Evolutionary conservation across 2,329 filamentous ascomycete genomes (phyloP), one percentile per base, ranked within the genome.

Genomic region (Aspergillus pseudoglaucus): DNA sequence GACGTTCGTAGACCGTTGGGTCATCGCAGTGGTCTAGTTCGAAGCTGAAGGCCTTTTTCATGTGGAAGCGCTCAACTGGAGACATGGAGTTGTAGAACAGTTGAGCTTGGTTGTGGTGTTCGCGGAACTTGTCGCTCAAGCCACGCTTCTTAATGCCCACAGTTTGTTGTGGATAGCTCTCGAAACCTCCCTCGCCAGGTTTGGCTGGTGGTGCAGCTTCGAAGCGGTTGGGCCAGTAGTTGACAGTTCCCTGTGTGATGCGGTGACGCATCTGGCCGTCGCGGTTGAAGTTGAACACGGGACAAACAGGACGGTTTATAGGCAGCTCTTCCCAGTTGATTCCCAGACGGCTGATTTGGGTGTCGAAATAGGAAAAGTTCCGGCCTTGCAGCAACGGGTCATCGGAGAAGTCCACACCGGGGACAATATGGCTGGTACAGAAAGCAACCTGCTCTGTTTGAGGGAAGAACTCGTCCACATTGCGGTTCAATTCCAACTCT

Each of bases 361-460:
- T 71, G 40, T 71, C 70, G 30, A 72, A 72, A 56, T 72, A 81
- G n/a, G 74, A 78, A 63, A 81, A 81, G 70, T 88, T 90, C 30
- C 87, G 81, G 25, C 85, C 87, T 62, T 90, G 85, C 3, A 81
- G 69, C 3, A 90, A 75, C 2, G 87, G 87, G 52, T 90, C 87
- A 51, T 90, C 82, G 0, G 84, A 87, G 62, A 86, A 85, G 8
- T 85, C 86, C 49, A 90, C 84, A 18, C 87, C 87, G 0, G 85
- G 86, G 0, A 93, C 84, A 43, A 93, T 72, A 56, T 94, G 88
- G 47, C 81, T 79, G 1, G 88, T 91, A 60, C 85, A 90, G 67
- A 93, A 94, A 1, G 88, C 87, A 1, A 84, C 81, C 67, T 94
- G 88, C 71, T 94, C 88, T 0, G 84, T 89, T 66, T 93, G 81